A percentile compares a stretch with the other conserved stretches of the same genome.
Conservation (phyloP, 805 yeast species). For the Schwanniomyces occidentalis region DNA sequence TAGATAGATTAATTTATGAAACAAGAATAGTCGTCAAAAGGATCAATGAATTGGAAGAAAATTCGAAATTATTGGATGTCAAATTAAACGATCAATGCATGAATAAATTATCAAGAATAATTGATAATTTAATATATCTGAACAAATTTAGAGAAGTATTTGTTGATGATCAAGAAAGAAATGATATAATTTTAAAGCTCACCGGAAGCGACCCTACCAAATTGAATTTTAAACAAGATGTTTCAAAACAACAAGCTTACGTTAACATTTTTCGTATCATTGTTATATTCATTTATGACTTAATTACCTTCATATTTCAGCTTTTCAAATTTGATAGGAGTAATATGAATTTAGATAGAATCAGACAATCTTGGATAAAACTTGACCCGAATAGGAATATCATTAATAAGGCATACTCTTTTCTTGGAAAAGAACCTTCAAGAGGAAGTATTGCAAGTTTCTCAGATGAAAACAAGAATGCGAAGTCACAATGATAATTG, state of each 20-base stretch:
- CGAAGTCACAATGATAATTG: too few relatives aligned
- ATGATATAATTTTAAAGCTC: conserved; percentile 24
- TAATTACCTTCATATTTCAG: conserved; percentile 30
- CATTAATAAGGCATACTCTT: conserved; percentile 36
- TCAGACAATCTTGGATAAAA: conserved; percentile 37
- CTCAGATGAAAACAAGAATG: conserved; percentile 2
- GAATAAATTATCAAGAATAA: conserved; percentile 23
- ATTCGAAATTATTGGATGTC: conserved; percentile 25
- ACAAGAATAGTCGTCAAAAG: conserved; percentile 41
- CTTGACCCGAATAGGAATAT: conserved; percentile 42
- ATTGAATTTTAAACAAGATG: conserved; percentile 10
- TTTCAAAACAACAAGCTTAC: conserved; percentile 3
- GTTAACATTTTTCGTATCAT: conserved; percentile 18
- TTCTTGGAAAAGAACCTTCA: conserved; percentile 25
- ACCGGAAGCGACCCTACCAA: conserved; percentile 19
- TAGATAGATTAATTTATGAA: conserved; percentile 41
- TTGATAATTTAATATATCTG: conserved; percentile 29
- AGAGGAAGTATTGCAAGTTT: conserved; percentile 11
- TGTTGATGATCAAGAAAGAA: conserved; percentile 27
- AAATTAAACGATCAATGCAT: conserved; percentile 29
- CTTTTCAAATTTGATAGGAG: conserved; percentile 40
- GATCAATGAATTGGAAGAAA: conserved; percentile 41
- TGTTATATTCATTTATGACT: conserved; percentile 34
- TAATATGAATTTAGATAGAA: conserved; percentile 44
- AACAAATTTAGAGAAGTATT: conserved; percentile 32